Percentiles rank a stretch among this genome's conserved stretches.
phyloP scores from a whole-genome alignment of 495 filamentous ascomycete genomes.

The Lentithecium fluviatile region DNA sequence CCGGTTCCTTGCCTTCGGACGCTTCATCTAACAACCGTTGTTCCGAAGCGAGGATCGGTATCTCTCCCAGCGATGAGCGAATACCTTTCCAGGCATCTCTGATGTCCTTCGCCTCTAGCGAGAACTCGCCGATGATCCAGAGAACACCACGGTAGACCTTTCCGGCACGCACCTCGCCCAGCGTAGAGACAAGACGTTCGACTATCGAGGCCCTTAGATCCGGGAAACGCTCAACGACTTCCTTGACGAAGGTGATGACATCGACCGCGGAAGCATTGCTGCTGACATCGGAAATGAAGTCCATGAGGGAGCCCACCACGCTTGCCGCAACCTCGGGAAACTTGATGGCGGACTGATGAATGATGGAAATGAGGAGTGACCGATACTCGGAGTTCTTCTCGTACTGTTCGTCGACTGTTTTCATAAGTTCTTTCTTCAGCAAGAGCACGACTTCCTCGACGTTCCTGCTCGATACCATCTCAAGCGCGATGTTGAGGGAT shows the following conservation, averaged over 20 bases:
- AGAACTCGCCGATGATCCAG: constrained; percentile 98
- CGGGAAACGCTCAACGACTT: constrained; percentile 98
- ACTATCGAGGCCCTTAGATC: constrained; percentile 83
- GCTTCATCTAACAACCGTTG: constrained; percentile 83
- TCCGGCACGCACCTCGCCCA: constrained; percentile 91
- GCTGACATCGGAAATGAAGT: constrained; percentile 98
- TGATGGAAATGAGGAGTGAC: constrained; percentile 90
- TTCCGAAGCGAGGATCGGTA: constrained; percentile 94
- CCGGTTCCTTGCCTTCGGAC: constrained; percentile 61
- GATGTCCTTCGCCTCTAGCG: constrained; percentile 88
- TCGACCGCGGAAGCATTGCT: constrained; percentile 96
- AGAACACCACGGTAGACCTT: constrained; percentile 96
- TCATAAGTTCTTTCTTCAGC: constrained; percentile 94
- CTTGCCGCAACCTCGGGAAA: constrained; percentile 97
- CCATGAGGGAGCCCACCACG: constrained; percentile 97
- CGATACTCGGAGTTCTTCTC: constrained; percentile 98
- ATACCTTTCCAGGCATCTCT: constrained; percentile 97
- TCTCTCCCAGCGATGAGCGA: constrained; percentile 89
- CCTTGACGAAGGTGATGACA: constrained; percentile 97
- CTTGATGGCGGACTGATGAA: constrained; percentile 97
- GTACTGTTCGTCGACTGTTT: constrained; percentile 97
- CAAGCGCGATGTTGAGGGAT: constrained; percentile 84
- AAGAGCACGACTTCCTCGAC: constrained; percentile 96
- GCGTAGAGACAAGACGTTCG: constrained; percentile 80
- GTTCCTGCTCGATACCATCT: constrained; percentile 99